Base-by-base conservation (phyloP, 2,329 filamentous ascomycete genomes). In the Rugonectria rugulosa region DNA sequence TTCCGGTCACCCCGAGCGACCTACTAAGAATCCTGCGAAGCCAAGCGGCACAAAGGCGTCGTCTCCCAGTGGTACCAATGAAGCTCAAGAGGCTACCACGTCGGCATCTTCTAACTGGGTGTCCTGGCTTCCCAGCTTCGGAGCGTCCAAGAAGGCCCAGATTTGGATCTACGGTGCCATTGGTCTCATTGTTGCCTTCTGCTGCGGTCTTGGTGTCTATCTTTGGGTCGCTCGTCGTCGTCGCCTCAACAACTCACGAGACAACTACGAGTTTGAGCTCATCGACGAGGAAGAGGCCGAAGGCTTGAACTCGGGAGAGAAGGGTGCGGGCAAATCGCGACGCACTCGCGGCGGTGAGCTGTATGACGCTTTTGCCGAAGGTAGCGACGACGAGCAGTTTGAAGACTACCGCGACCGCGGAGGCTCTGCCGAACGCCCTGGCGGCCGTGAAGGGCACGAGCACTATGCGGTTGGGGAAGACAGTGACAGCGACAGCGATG, bases 281-380 rank as follows among this genome's bases (percentile, higher is more conserved):
- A 82, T 99, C 42, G 89, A 95, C 66, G 89, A 93, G 52, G 89
- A 92, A 17, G 92, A 96, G 64, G 79, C 82, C 14, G 80, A 87
- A 64, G 80, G 82, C 23, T 72, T 86, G 4, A 78, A 77, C 48
- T 70, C 75, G 55, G 76, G 71, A 45, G 78, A 78, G 71, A 82
- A 77, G 75, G 72, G 50, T 57, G 73, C 73, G 55, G 74, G 73
- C 63, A 78, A 77, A 63, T 66, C 77, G 15, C 78, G 79, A 53
- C 80, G 83, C 62, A 80, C 82, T 46, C 74, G 91, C 17, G 95
- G 92, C 2, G 92, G 94, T 23, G 94, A 98, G 77, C 78, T 99
- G 38, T 99, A 99, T 72, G 95, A 99, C 79, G 95, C 95, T 5
- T 99, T 99, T 80, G 95, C 95, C 0, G 93, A 91, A 14, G 94